Base-by-base conservation (phyloP, 2,329 filamentous ascomycete species). In the Penicillium sp. region DNA sequence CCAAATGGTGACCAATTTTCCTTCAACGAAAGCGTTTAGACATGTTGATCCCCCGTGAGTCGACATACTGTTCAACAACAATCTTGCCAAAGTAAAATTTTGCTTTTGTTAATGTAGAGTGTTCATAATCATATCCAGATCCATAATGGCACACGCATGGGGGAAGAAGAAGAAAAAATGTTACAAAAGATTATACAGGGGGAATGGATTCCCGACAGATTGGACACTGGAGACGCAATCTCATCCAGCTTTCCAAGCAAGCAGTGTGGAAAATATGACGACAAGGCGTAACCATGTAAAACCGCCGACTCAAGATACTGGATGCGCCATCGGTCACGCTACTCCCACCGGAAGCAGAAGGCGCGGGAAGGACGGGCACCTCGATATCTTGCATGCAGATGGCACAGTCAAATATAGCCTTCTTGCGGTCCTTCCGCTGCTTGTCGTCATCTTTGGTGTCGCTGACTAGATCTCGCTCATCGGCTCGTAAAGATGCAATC, bases 261-360 rank as follows among this genome's bases (percentile, higher is more conserved):
- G 82, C 79, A 53, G 87, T 94, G 70, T 99, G 94, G 71, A 99
- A 99, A 45, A 97, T 92, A 76, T 99, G 94, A 51, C 92, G 81
- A 73, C 94, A 99, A 45, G 94, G 94, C 53, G 94, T 99, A 21
- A 97, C 90, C 94, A 99, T 99, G 75, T 97, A 97, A 63, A 84
- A 81, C 46, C 92, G 83, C 56, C 93, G 81, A 31, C 89, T 89
- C 62, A 97, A 80, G 51, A 96, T 83, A 29, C 87, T 87, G 0
- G 84, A 72, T 5, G 74, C 75, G 40, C 77, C 70, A 45, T 77
- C 74, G 14, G 76, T 60, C 42, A 77, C 72, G 27, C 75, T 69
- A 55, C 67, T 67, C 63, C 69, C 65, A 65, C 67, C 77, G 54
- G 86, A 81, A 31, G 83, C 82, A 42, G 80, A 79, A 18, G 62